These are phyloP conservation scores for Leccinum subfulvum DNA, from an alignment of 1,284 basidiomycete genomes.

Conservation along the genomic window DNA sequence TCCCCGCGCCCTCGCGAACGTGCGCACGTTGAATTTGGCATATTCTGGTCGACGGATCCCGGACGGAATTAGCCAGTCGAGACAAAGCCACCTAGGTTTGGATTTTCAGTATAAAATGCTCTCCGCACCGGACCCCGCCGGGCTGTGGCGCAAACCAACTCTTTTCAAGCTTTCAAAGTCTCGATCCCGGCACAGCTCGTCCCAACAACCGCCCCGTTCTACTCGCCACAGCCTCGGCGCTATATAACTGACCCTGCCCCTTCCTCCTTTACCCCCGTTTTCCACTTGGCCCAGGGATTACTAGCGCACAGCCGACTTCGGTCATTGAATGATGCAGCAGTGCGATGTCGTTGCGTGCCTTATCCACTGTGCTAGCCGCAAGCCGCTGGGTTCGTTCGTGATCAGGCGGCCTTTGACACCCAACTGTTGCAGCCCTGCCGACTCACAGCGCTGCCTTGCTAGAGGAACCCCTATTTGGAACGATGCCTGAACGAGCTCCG, in stretches of 20 bases:
- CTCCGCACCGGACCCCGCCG: background rate
- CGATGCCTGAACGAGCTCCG: background rate
- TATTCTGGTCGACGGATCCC: background rate
- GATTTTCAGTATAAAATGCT: background rate
- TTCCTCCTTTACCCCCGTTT: background rate
- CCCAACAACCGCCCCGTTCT: background rate
- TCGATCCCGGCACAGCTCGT: background rate
- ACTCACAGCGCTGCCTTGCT: constrained; percentile 1
- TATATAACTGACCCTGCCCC: background rate
- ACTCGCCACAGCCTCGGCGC: background rate
- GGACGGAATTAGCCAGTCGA: background rate
- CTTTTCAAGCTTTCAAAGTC: background rate
- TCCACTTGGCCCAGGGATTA: background rate
- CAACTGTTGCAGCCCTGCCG: background rate
- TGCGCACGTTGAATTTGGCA: constrained; percentile 7
- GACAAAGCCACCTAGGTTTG: background rate
- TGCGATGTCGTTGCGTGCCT: background rate
- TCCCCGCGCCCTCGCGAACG: constrained; percentile 13
- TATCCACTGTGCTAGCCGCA: background rate
- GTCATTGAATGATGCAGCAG: background rate
- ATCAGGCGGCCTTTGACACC: background rate
- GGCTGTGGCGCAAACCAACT: background rate
- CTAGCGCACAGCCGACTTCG: background rate
- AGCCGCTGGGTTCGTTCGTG: background rate
- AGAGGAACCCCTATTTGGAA: constrained; percentile 2